Base-by-base conservation (phyloP, 345 rosid genomes). In the Draba incana region DNA sequence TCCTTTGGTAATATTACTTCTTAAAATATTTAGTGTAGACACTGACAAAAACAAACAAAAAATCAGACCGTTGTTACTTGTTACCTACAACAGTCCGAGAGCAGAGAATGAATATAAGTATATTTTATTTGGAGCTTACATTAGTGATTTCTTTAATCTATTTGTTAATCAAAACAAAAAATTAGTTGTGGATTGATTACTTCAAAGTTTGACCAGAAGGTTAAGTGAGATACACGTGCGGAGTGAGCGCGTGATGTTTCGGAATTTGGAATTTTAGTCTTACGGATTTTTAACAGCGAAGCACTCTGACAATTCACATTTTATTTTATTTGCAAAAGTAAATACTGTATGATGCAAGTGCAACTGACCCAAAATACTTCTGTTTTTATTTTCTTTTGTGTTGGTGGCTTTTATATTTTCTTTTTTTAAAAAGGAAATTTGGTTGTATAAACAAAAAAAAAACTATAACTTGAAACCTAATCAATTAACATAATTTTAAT, bases 241-340 rank as follows among this genome's bases (percentile, higher is more conserved):
- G 4, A 5, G 12, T 31, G 41, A 66, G 61, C 77, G 71, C 61
- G 72, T 73, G 56, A 25, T 31, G 54, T 50, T 42, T 23, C 27
- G 30, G 20, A 9, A 48, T 12, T 24, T 64, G 27, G 55, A 47
- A 60, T 60, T 10, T 16, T 13, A 48, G 51, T 10, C 56, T 25
- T 45, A 52, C 69, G 62, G 62, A 54, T 14, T 71, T 54, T 57
- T 28, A 9, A 73, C 71, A 73, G 72, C 77, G 48, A 73, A 50
- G 71, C 55, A 49, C 15, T 72, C 70, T 71, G 76, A 64, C 76
- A 72, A 39, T 47, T 65, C 71, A 57, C 53, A 20, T 31, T 42
- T 15, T 47, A 5, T 14, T 27, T 23, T 35, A 27, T 31, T 30
- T 27, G 65, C 52, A 35, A 48, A 20, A 48, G 68, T 49, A 49